These are phyloP conservation scores for Sanghuangporus baumii DNA, from an alignment of 1,284 basidiomycete species.

Conservation along the genomic window DNA sequence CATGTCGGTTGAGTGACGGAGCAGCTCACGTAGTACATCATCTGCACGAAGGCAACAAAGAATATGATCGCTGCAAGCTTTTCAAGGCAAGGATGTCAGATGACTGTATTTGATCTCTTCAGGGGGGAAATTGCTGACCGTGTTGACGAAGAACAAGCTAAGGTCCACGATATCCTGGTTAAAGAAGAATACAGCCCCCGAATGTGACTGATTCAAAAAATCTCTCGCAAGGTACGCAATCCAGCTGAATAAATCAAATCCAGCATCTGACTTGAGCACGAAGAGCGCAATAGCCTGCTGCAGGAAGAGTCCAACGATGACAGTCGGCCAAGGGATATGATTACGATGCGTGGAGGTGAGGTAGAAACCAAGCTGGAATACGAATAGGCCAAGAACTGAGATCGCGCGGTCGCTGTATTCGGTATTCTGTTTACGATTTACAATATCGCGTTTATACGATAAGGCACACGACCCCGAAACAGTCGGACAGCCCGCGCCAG, in stretches of 20 bases:
- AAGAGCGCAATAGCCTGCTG: constrained; percentile 84
- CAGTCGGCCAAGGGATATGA: constrained; percentile 72
- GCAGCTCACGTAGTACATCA: constrained; percentile 65
- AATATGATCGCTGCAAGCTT: constrained; percentile 76
- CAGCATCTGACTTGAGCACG: constrained; percentile 76
- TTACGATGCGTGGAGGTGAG: constrained; percentile 53
- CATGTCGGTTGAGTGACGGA: not conserved
- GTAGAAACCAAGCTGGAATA: constrained; percentile 75
- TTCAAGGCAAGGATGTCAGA: not conserved
- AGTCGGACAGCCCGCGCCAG: not conserved
- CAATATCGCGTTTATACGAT: not conserved
- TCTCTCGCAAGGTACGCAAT: constrained; percentile 71
- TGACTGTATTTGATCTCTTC: not conserved
- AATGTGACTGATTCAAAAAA: constrained; percentile 58
- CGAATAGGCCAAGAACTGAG: constrained; percentile 70
- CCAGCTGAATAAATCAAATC: constrained; percentile 78
- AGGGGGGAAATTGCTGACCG: constrained; percentile 35
- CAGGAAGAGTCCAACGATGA: constrained; percentile 78
- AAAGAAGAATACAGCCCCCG: constrained; percentile 77
- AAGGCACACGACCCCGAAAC: not conserved
- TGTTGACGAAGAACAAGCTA: constrained; percentile 77
- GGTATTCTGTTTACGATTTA: constrained; percentile 40
- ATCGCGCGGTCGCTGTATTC: constrained; percentile 74
- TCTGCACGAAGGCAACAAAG: constrained; percentile 84
- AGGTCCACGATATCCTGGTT: constrained; percentile 52